Percentiles rank a stretch among this genome's conserved stretches.
These are phyloP conservation scores for Phaeomoniella chlamydospora DNA, from an alignment of 2,329 filamentous ascomycete genomes.

Conservation along the genomic window DNA sequence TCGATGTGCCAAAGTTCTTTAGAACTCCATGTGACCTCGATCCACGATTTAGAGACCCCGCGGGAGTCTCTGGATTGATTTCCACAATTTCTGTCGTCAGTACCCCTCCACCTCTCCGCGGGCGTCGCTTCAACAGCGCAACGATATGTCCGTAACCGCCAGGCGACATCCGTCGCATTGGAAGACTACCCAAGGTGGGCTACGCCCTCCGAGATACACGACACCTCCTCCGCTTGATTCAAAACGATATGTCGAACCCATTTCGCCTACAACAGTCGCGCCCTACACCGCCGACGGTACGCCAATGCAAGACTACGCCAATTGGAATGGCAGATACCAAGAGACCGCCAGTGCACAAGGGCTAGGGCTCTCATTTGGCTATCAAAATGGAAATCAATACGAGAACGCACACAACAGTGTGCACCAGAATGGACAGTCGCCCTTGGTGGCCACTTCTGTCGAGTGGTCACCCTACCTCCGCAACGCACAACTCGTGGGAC, in stretches of 20 bases:
- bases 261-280: slow-evolving; percentile 21
- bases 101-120: background rate
- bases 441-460: background rate
- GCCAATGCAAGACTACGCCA: background rate
- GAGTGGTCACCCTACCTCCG: background rate
- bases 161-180: background rate
- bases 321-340: background rate
- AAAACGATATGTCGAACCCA: slow-evolving; percentile 27
- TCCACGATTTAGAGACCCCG: background rate
- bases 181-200: background rate
- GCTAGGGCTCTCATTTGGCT: background rate
- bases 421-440: background rate
- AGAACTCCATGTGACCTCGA: background rate
- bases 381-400: background rate
- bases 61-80: background rate
- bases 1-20: background rate
- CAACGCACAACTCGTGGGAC: slow-evolving; percentile 1
- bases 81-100: background rate
- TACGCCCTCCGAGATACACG: slow-evolving; percentile 25
- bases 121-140: background rate
- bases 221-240: slow-evolving; percentile 28
- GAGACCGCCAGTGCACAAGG: background rate
- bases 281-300: background rate
- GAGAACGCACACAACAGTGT: background rate
- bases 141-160: background rate